Conservation (phyloP, 116 monocot genomes). For the Posidonia oceanica region DNA sequence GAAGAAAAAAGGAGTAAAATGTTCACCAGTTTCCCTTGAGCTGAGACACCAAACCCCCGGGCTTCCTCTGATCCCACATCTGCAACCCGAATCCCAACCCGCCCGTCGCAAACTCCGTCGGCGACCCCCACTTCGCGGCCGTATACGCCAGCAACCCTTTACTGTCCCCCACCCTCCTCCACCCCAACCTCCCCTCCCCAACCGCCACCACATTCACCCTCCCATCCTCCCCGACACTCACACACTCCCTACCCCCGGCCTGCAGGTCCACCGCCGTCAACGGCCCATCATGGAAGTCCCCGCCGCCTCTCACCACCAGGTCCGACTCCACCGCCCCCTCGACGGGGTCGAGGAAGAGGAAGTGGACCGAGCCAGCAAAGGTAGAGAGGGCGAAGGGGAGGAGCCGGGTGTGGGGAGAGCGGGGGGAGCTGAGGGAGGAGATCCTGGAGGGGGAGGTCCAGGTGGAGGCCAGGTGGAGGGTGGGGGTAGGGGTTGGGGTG, state of each 20-base stretch:
- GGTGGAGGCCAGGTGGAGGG: slow-evolving; percentile 27
- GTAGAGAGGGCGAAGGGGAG: slow-evolving; percentile 6
- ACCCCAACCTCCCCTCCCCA: slow-evolving; percentile 38
- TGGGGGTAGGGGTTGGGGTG: slow-evolving; percentile 14
- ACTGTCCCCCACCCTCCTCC: slow-evolving; percentile 36
- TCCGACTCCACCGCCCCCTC: slow-evolving; percentile 41
- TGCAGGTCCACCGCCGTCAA: slow-evolving; percentile 49
- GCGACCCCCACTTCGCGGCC: slow-evolving; percentile 68
- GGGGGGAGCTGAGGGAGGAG: background rate
- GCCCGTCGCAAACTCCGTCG: slow-evolving; percentile 69
- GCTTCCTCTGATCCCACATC: slow-evolving; percentile 81
- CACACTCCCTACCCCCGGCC: slow-evolving; percentile 40
- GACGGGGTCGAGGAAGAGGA: slow-evolving; percentile 9
- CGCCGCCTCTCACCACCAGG: slow-evolving; percentile 1
- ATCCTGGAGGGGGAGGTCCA: slow-evolving; percentile 6
- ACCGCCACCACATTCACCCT: slow-evolving; percentile 58
- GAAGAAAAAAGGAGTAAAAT: too few species aligned
- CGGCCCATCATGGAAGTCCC: slow-evolving; percentile 29
- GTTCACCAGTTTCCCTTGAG: slow-evolving; percentile 62
- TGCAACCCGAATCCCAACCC: slow-evolving; percentile 77
- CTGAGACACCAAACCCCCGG: slow-evolving; percentile 53
- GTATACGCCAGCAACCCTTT: slow-evolving; percentile 60
- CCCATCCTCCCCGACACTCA: slow-evolving; percentile 89
- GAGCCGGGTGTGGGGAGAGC: slow-evolving; percentile 1
- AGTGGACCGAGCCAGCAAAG: slow-evolving; percentile 23